Base-by-base conservation (phyloP, 768 basidiomycete genomes). In the Phlegmacium glaucopus region DNA sequence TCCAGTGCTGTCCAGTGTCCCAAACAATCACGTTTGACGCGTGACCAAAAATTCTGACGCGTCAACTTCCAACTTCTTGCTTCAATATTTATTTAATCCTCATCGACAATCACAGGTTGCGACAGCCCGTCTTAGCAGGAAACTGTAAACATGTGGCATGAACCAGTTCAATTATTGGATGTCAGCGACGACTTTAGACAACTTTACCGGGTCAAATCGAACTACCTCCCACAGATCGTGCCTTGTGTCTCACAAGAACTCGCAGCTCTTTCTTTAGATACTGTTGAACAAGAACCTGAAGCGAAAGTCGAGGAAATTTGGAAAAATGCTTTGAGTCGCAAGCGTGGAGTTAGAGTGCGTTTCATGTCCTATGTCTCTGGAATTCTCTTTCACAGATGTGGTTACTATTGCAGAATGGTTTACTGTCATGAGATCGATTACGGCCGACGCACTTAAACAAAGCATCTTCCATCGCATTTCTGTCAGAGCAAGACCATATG, bases 351-450 rank as follows among this genome's bases (percentile, higher is more conserved):
- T 13, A 54, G 47, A 43, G 63, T 63, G 42, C 47, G 56, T 48
- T 32, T 22, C 17, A 8, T 16, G 27, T 17, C 37, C 42, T 37
- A 37, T 25, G 42, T 18, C 4, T 9, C 45, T 28, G 4, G n/a
- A 39, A n/a, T 45, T 37, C 13, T 9, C 37, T 34, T 53, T 27
- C 48, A 15, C 13, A 37, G 34, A 9, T n/a, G n/a, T n/a, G n/a
- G n/a, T n/a, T n/a, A n/a, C n/a, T 27, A 34, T 25, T 48, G 27
- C 43, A 81, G 82, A 77, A 68, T 58, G 67, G 70, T 45, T 68
- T 74, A 4, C 58, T 77, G 42, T 86, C 84, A 2, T 90, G 88
- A 88, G 85, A 87, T 60, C 59, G 75, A 48, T 62, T 79, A 39
- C 69, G 72, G 22, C 57, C 69, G 4, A 63, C 65, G 4, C 67